Conservation (phyloP, 176 grass and related monocot species). For the Lolium perenne region DNA sequence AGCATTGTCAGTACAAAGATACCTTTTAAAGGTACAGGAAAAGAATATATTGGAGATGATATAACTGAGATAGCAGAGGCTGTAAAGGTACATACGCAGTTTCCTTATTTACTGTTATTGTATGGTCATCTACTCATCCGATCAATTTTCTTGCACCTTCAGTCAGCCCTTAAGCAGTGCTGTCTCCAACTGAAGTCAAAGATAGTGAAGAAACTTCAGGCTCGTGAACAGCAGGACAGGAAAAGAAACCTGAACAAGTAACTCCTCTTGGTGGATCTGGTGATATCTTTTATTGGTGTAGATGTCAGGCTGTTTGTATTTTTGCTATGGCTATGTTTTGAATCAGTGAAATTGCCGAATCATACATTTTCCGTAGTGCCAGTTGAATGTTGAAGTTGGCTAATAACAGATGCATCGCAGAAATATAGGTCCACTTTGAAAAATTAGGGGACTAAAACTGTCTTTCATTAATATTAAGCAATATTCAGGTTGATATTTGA, state of each 20-base stretch:
- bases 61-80: constrained; percentile 89
- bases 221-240: constrained; percentile 90
- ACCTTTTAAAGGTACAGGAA: constrained; percentile 97
- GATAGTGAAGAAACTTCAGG: constrained; percentile 93
- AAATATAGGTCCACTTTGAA: not conserved
- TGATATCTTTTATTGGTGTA: constrained; percentile 13
- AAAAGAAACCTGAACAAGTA: constrained; percentile 91
- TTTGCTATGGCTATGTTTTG: not conserved
- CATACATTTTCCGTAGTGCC: constrained; percentile 15
- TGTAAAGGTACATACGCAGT: constrained; percentile 65
- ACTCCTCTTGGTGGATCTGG: constrained; percentile 5
- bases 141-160: constrained; percentile 39
- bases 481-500: not conserved
- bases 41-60: constrained; percentile 98
- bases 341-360: constrained; percentile 5
- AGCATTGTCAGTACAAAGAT: constrained; percentile 99
- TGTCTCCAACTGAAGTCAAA: constrained; percentile 96
- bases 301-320: constrained; percentile 21
- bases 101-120: constrained; percentile 31
- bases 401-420: not conserved
- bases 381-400: constrained; percentile 29
- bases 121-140: constrained; percentile 16
- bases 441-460: constrained; percentile 7
- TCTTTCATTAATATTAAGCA: not conserved
- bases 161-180: constrained; percentile 90